Base-by-base conservation (phyloP, 306 rosid genomes). In the Alnus rubra region DNA sequence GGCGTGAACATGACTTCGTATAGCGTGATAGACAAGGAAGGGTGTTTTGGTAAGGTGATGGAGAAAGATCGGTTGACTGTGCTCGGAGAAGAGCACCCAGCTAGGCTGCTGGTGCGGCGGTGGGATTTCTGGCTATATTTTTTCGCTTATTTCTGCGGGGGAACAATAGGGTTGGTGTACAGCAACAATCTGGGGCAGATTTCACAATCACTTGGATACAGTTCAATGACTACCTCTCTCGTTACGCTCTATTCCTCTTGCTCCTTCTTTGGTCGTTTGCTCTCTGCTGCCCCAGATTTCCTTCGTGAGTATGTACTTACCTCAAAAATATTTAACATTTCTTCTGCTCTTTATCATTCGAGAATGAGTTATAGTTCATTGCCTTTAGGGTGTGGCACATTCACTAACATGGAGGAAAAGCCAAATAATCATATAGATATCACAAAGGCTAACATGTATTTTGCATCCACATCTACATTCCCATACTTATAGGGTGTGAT, bases 171-270 rank as follows among this genome's bases (percentile, higher is more conserved):
- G 4, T 83, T 94, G 89, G 96, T 86, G 74, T 94, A 92, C 63
- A 89, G 96, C 87, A 94, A 92, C 86, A 94, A 89, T 77, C 83
- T 92, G 52, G 98, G 97, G 13, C 96, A 94, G 84, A 94, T 94
- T 82, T 80, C 96, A 0, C 81, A 94, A 53, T 94, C 98, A 59
- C 87, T 92, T 10, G 98, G 94, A 73, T 79, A 76, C 54, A 28
- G 68, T 77, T 86, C 91, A 9, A 59, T 74, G 56, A 94, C 87
- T 48, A 80, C 52, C 71, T 89, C 96, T 62, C 90, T 92, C 14
- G 96, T 92, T 63, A 90, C 93, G 9, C 83, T 94, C 31, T 92
- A 92, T 78, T 94, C 98, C n/a, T 81, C 94, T 0, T 89, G 88
- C 84, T 90, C 96, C 74, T 94, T 94, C 92, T 92, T 94, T 31